A percentile compares a stretch with the other conserved stretches of the same genome.
phyloP scores from a whole-genome alignment of 2,329 filamentous ascomycete genomes.

The Ceratocystis destructans region DNA sequence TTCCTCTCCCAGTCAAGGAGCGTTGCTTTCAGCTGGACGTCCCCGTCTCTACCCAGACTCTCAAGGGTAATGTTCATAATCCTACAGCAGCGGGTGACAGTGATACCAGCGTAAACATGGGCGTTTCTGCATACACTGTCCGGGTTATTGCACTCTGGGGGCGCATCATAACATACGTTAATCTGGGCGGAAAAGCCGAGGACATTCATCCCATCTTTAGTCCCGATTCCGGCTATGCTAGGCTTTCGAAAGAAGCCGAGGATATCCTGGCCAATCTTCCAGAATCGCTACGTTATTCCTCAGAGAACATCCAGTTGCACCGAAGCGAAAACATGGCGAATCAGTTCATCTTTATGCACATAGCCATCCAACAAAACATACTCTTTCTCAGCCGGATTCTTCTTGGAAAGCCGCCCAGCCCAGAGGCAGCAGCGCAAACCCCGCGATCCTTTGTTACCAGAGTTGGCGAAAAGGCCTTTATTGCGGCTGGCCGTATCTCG shows the following conservation, averaged over 20 bases:
- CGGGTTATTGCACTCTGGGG: constrained; percentile 80
- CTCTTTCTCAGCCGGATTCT: constrained; percentile 64
- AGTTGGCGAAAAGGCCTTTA: constrained; percentile 60
- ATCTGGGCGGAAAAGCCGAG: constrained; percentile 70
- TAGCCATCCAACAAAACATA: constrained; percentile 76
- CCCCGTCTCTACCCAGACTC: constrained; percentile 69
- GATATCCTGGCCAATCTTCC: constrained; percentile 59
- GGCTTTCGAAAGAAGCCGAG: constrained; percentile 56
- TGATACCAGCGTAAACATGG: constrained; percentile 62
- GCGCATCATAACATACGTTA: constrained; percentile 74
- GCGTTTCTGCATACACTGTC: constrained; percentile 81
- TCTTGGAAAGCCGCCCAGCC: constrained; percentile 32
- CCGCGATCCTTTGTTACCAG: constrained; percentile 66
- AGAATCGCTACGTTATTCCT: constrained; percentile 54
- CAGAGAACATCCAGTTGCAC: constrained; percentile 73
- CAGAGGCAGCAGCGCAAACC: constrained; percentile 36
- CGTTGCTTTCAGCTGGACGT: constrained; percentile 84
- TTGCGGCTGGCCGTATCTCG: constrained; percentile 77
- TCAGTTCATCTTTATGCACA: constrained; percentile 85
- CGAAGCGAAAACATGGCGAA: constrained; percentile 74
- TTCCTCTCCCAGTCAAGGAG: constrained; percentile 84
- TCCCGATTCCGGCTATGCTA: constrained; percentile 59
- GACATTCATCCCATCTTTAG: constrained; percentile 73
- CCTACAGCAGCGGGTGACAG: constrained; percentile 49
- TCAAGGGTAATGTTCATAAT: constrained; percentile 57